phyloP scores from a whole-genome alignment of 495 filamentous ascomycete species.

The Talaromyces wortmannii region DNA sequence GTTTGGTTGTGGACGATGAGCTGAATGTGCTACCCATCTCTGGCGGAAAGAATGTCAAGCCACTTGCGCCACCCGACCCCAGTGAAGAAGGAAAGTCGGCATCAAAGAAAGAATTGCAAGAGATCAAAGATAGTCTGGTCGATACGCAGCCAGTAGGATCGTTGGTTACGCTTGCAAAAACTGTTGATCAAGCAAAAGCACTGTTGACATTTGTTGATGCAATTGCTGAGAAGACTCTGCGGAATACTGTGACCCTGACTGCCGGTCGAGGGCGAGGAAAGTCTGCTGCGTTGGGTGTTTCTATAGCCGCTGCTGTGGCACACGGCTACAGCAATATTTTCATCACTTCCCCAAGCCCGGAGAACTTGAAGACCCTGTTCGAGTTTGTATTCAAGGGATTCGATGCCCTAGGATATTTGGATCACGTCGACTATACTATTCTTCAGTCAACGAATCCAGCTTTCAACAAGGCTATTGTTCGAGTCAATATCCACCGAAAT shows the following conservation, averaged over 20 bases:
- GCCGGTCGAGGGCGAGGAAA: conserved; percentile 95
- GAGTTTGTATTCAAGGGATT: conserved; percentile 99
- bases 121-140: conserved; percentile 78
- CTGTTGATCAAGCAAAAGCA: conserved; percentile 92
- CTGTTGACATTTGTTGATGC: conserved; percentile 93
- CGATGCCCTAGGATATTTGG: conserved; percentile 84
- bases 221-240: conserved; percentile 91
- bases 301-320: conserved; percentile 88
- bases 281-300: conserved; percentile 89
- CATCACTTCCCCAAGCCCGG: conserved; percentile 95
- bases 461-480: conserved; percentile 97
- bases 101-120: conserved; percentile 69
- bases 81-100: conserved; percentile 58
- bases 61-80: conserved; percentile 62
- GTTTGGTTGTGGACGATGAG: conserved; percentile 95
- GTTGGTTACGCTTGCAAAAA: conserved; percentile 75
- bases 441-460: conserved; percentile 97
- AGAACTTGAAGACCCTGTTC: conserved; percentile 97
- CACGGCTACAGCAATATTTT: conserved; percentile 99
- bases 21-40: conserved; percentile 97
- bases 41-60: conserved; percentile 86
- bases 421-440: conserved; percentile 96
- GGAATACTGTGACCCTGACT: conserved; percentile 88
- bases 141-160: conserved; percentile 84
- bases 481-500: conserved; percentile 91